Conservation (phyloP, 1,284 basidiomycete species). For the Tylopilus sp. region DNA sequence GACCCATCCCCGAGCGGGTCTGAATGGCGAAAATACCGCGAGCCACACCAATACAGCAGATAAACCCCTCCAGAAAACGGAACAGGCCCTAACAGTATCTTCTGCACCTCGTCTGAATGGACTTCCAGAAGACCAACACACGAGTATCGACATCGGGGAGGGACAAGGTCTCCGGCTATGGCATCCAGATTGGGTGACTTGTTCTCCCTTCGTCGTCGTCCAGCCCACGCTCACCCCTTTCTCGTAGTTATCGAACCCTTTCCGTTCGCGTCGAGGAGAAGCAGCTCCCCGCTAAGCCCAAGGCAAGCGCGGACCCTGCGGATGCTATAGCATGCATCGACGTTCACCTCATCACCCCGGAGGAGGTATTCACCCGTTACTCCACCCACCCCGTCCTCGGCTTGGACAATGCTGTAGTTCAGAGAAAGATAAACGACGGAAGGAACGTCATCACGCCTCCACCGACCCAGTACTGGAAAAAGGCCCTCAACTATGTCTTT, state of each 20-base stretch:
- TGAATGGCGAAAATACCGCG: conserved; percentile 23
- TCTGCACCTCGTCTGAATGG: neutral
- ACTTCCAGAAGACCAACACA: conserved; percentile 21
- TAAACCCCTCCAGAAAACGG: conserved; percentile 7
- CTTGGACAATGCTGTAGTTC: conserved; percentile 39
- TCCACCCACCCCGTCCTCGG: conserved; percentile 42
- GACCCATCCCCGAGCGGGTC: too few species aligned
- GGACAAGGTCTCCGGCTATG: conserved; percentile 24
- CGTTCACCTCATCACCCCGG: conserved; percentile 40
- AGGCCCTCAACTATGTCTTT: conserved; percentile 48
- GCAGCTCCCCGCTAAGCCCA: conserved; percentile 14
- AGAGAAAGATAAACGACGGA: conserved; percentile 39
- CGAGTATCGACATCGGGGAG: conserved; percentile 15
- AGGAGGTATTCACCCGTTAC: conserved; percentile 44
- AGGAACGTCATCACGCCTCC: conserved; percentile 48
- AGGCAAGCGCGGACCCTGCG: conserved; percentile 31
- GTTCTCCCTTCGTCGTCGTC: conserved; percentile 7
- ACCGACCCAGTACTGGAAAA: conserved; percentile 45
- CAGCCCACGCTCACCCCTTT: conserved; percentile 31
- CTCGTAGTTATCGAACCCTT: conserved; percentile 38
- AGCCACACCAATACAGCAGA: neutral
- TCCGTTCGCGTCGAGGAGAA: conserved; percentile 39
- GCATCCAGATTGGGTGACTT: conserved; percentile 33
- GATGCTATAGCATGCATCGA: conserved; percentile 44
- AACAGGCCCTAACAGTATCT: too few species aligned